Evolutionary conservation across 2,329 filamentous ascomycete genomes (phyloP).

Genomic region (Aspergillus fijiensis): DNA sequence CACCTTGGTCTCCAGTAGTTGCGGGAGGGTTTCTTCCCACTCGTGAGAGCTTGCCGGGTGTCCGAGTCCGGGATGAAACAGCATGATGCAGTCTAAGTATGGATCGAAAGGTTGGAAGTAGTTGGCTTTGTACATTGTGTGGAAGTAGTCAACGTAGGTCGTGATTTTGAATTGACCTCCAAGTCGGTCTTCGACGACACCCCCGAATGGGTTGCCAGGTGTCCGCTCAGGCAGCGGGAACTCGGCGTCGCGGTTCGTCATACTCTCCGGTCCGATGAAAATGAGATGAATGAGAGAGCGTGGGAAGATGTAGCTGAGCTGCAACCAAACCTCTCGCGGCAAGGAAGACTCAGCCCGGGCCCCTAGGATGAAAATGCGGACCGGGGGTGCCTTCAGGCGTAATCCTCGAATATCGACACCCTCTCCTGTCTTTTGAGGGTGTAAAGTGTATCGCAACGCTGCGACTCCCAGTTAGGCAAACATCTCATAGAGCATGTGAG

Average conservation of each 20-base stretch:
- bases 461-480: slow-evolving; percentile 9
- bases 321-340: slow-evolving; percentile 89
- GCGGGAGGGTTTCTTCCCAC: slow-evolving; percentile 86
- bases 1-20: slow-evolving; percentile 90
- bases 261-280: slow-evolving; percentile 93
- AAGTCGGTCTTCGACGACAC: slow-evolving; percentile 88
- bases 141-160: slow-evolving; percentile 97
- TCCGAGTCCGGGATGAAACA: slow-evolving; percentile 94
- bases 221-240: slow-evolving; percentile 88
- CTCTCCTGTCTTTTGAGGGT: slow-evolving; percentile 78
- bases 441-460: slow-evolving; percentile 91
- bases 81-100: slow-evolving; percentile 95
- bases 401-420: slow-evolving; percentile 74
- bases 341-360: slow-evolving; percentile 97
- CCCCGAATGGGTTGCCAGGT: slow-evolving; percentile 83
- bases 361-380: slow-evolving; percentile 89
- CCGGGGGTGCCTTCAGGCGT: slow-evolving; percentile 78
- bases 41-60: slow-evolving; percentile 92
- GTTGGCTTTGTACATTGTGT: slow-evolving; percentile 87
- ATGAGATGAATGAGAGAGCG: slow-evolving; percentile 83
- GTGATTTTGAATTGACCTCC: slow-evolving; percentile 91
- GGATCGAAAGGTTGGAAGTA: slow-evolving; percentile 94
- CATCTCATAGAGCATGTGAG: neutral
- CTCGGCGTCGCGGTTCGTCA: slow-evolving; percentile 90
- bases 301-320: slow-evolving; percentile 94